Conservation (phyloP, 495 filamentous ascomycete genomes). For the Hypoxylon rickii region DNA sequence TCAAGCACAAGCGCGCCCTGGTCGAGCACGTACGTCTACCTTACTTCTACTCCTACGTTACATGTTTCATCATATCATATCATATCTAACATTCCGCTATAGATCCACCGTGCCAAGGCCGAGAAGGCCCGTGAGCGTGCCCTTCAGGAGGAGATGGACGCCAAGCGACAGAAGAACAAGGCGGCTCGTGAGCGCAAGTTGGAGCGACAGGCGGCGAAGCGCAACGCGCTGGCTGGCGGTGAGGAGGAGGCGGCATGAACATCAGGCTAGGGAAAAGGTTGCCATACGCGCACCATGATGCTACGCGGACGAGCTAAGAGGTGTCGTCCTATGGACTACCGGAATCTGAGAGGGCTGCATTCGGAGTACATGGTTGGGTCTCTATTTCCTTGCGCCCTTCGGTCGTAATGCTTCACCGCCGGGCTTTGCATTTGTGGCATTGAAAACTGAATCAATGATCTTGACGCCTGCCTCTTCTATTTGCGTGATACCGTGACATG, state of each 20-base stretch:
- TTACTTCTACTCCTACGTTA: conserved; percentile 3
- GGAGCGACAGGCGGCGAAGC: conserved; percentile 87
- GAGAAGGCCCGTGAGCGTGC: conserved; percentile 93
- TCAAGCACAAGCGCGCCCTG: conserved; percentile 99
- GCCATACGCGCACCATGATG: conserved; percentile 36
- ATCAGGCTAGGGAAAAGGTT: conserved; percentile 41
- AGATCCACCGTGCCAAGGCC: conserved; percentile 99
- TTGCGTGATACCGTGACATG: too few species aligned
- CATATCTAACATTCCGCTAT: conserved; percentile 22
- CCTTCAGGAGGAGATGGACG: conserved; percentile 99
- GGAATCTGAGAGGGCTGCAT: conserved; percentile 56
- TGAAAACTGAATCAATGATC: conserved; percentile 60
- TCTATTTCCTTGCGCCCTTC: conserved; percentile 53
- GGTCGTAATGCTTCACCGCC: conserved; percentile 46
- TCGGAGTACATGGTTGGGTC: conserved; percentile 61
- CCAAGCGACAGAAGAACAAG: conserved; percentile 99
- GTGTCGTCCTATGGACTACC: conserved; percentile 45
- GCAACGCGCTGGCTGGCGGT: conserved; percentile 77
- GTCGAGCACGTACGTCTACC: conserved; percentile 94
- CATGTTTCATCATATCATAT: conserved; percentile 18
- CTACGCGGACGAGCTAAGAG: conserved; percentile 37
- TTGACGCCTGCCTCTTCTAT: conserved; percentile 36
- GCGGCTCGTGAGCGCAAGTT: conserved; percentile 95
- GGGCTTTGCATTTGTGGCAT: conserved; percentile 58
- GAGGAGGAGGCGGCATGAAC: conserved; percentile 63